phyloP scores from a whole-genome alignment of 2,329 filamentous ascomycete species.

The Colletotrichum eremochloae region DNA sequence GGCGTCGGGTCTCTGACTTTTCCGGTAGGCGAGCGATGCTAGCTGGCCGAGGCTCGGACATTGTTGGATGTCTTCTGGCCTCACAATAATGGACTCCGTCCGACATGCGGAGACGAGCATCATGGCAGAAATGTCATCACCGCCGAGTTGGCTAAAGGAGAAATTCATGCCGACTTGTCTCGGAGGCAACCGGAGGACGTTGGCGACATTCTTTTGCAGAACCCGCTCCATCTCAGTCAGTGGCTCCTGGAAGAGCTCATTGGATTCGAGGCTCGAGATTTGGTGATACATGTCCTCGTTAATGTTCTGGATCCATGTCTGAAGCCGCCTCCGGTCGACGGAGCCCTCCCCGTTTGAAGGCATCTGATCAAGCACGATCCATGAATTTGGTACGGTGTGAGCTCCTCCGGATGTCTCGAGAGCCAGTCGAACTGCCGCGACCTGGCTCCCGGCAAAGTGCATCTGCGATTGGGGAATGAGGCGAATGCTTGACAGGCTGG shows the following conservation, averaged over 20 bases:
- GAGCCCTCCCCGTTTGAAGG: constrained; percentile 56
- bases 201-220: constrained; percentile 55
- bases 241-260: constrained; percentile 52
- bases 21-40: constrained; percentile 52
- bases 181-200: constrained; percentile 54
- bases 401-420: constrained; percentile 49
- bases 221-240: constrained; percentile 54
- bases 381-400: constrained; percentile 58
- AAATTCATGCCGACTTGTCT: constrained; percentile 59
- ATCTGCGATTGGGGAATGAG: constrained; percentile 54
- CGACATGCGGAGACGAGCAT: constrained; percentile 55
- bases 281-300: constrained; percentile 61
- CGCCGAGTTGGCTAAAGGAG: constrained; percentile 57
- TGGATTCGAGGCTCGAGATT: constrained; percentile 58
- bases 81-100: constrained; percentile 55
- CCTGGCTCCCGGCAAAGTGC: constrained; percentile 56
- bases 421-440: constrained; percentile 54
- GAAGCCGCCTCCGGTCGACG: constrained; percentile 59
- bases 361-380: constrained; percentile 63
- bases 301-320: constrained; percentile 68
- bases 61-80: constrained; percentile 53
- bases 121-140: constrained; percentile 55
- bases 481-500: constrained; percentile 49
- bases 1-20: constrained; percentile 48
- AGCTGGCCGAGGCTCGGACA: constrained; percentile 56